phyloP scores from a whole-genome alignment of 129 eudicot genomes.

The Daucus carota region DH1_v3.0 NC_030387.2:30563001-30563500 shows the following conservation, averaged over 20 bases:
- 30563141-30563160: not conserved
- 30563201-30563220: not conserved
- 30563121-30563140: not conserved
- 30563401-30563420: not conserved
- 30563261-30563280: not conserved
- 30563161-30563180: not conserved
- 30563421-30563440: not conserved
- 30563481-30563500: not conserved
- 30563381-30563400: not conserved
- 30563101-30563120: slow-evolving; percentile 9
- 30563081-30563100: slow-evolving; percentile 3
- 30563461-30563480: not conserved
- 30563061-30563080: slow-evolving; percentile 5
- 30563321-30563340: not conserved
- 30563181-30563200: not conserved
- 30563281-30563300: not conserved
- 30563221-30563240: not conserved
- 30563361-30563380: not conserved
- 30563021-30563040: too few relatives aligned
- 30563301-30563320: not conserved
- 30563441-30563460: not conserved
- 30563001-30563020: too few relatives aligned
- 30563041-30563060: not conserved
- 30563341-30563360: not conserved
- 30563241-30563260: not conserved